Evolutionary conservation across 2,329 filamentous ascomycete genomes (phyloP).

Genomic region (Verticillium nubilum): DNA sequence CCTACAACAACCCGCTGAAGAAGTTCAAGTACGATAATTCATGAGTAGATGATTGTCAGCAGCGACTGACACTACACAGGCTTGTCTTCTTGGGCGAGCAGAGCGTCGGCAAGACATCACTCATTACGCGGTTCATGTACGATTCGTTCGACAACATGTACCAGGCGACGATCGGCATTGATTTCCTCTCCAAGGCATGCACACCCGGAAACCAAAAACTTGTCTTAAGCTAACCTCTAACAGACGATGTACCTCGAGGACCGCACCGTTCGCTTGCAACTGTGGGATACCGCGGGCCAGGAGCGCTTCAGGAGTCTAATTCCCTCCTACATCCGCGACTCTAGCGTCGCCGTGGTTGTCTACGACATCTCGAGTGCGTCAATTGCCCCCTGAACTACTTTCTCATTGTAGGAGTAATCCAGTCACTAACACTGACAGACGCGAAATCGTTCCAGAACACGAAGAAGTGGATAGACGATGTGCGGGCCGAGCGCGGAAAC

Average conservation of each 20-base stretch:
- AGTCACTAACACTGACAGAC: slow-evolving; percentile 39
- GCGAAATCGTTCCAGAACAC: slow-evolving; percentile 98
- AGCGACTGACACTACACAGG: slow-evolving; percentile 41
- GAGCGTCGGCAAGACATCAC: slow-evolving; percentile 96
- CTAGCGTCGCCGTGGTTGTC: slow-evolving; percentile 94
- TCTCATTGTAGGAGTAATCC: no score
- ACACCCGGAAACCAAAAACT: slow-evolving; percentile 11
- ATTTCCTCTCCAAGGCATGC: slow-evolving; percentile 92
- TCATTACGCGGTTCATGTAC: slow-evolving; percentile 99
- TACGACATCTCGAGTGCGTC: slow-evolving; percentile 88
- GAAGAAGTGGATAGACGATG: slow-evolving; percentile 98
- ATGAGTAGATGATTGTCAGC: neutral
- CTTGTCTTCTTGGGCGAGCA: slow-evolving; percentile 97
- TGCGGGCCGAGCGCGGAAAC: slow-evolving; percentile 91
- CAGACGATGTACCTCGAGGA: slow-evolving; percentile 99
- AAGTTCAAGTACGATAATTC: slow-evolving; percentile 81
- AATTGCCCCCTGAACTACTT: no score
- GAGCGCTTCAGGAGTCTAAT: slow-evolving; percentile 96
- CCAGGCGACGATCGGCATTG: slow-evolving; percentile 98
- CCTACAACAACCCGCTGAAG: slow-evolving; percentile 99
- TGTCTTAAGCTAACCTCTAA: neutral
- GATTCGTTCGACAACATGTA: slow-evolving; percentile 99
- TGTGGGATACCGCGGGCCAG: slow-evolving; percentile 98
- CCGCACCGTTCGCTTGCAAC: slow-evolving; percentile 90
- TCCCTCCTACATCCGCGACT: slow-evolving; percentile 97